Evolutionary conservation across 2,329 filamentous ascomycete genomes (phyloP), one percentile per base, ranked within the genome.

Genomic region (Diaporthe sp.): DNA sequence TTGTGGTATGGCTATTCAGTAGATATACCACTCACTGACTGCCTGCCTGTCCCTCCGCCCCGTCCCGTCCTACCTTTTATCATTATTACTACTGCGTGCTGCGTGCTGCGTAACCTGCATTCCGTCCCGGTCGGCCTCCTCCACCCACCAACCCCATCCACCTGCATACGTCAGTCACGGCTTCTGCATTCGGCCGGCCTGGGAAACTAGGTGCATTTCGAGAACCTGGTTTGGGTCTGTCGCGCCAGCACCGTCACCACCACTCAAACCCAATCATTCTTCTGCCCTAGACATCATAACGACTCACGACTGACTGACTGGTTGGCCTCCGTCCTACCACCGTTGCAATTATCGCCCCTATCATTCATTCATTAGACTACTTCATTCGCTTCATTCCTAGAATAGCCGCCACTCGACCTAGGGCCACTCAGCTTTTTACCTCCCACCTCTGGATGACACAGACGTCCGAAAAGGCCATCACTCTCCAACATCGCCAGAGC

Each of bases 131-230:
- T 39, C 42, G 25, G 12, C 25, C 68, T 71, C 37, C 68, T 44
- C 51, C 55, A 58, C 68, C 55, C 34, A n/a, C 51, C 65, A 42
- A 46, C 53, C 31, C 46, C 46, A 25, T 34, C 57, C n/a, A 61
- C 57, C 57, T 73, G 49, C 71, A 73, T 65, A 65, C 71, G 49
- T 73, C 46, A 65, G 71, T 39, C n/a, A 49, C 57, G 17, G n/a
- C 31, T 72, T 28, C 57, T 72, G 58, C 57, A 72, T 61, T 51
- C 53, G 46, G 25, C 71, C 71, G 31, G 17, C 55, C 42, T 13
- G 25, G 28, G 28, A 53, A 22, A 6, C n/a, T 28, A 34, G 31
- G 25, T 72, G 12, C 42, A 61, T 72, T 37, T 61, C 58, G 25
- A 68, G 22, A 53, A 68, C 44, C 44, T 53, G 46, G n/a, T 70